These are phyloP conservation scores for Calocybe gangraenosa DNA, from an alignment of 768 basidiomycete species.

Conservation along the genomic window DNA sequence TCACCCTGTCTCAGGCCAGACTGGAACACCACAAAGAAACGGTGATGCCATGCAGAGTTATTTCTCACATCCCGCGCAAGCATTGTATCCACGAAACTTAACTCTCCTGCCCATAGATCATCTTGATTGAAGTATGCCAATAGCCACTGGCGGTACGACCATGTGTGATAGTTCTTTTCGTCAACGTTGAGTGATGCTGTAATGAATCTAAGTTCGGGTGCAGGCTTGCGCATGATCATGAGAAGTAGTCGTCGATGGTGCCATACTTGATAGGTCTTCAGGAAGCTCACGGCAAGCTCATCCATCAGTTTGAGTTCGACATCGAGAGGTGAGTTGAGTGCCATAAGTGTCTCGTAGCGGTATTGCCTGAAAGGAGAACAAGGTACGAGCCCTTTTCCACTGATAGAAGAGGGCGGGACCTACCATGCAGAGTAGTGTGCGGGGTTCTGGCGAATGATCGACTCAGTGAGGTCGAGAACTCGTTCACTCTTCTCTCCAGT, in stretches of 20 bases:
- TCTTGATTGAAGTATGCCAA: conserved; percentile 78
- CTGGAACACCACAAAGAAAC: conserved; percentile 83
- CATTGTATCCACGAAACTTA: conserved; percentile 71
- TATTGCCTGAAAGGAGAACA: conserved; percentile 70
- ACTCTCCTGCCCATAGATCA: conserved; percentile 68
- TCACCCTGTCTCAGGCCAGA: conserved; percentile 60
- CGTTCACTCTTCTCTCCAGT: conserved; percentile 74
- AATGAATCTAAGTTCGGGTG: conserved; percentile 78
- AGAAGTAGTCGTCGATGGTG: conserved; percentile 83
- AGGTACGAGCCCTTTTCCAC: not conserved
- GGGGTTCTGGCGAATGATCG: conserved; percentile 86
- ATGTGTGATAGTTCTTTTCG: conserved; percentile 98
- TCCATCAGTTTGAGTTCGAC: conserved; percentile 84
- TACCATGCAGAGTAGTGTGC: conserved; percentile 98
- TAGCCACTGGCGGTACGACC: conserved; percentile 96
- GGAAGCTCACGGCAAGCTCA: conserved; percentile 72
- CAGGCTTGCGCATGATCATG: conserved; percentile 45
- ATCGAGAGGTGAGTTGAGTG: conserved; percentile 62
- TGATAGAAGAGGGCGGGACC: conserved; percentile 17
- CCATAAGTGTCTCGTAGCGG: conserved; percentile 81
- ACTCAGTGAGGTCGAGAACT: conserved; percentile 84
- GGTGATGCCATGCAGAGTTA: conserved; percentile 97
- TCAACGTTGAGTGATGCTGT: conserved; percentile 68
- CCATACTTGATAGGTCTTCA: conserved; percentile 99
- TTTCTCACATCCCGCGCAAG: conserved; percentile 79